Evolutionary conservation across 805 yeast species (phyloP), one percentile per base, ranked within the genome.

Genomic region (Spathaspora arborariae): DNA sequence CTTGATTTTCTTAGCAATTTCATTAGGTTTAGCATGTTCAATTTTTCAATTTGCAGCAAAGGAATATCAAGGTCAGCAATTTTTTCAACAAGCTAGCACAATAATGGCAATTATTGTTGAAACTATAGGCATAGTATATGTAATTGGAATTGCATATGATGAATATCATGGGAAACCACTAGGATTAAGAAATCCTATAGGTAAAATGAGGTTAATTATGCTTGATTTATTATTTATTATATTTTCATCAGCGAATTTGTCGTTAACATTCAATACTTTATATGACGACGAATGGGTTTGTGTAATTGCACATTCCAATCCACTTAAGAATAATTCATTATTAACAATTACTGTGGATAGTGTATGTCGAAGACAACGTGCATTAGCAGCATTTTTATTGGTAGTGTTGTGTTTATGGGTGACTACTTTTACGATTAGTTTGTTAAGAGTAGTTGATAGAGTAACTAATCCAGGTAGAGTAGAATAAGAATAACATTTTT

Each of bases 131-230:
- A 66, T 88, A 20, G 76, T 81, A 0, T 94, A 94, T 60, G 75
- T 90, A 46, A 66, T 83, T 3, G 90, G 88, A 64, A 88, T 92
- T 62, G 82, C 96, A 2, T 82, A 81, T 57, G 98, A 94, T 64
- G 99, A 94, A 64, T 92, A 88, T 64, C 78, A 84, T 20, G 95
- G 97, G 11, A 85, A 88, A 60, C 99, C 98, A 0, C 64, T 94
- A 42, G 99, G 99, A 0, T 72, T 94, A 39, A 77, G 99, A 55
- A 80, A 88, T 51, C 95, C 97, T 0, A 71, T 80, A 49, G 88
- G 86, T 20, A 94, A 94, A 62, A 78, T 94, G 73, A 76, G 87
- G 57, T 75, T 92, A 48, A 79, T 92, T 50, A 71, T 90, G 72
- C 71, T 90, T 54, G 99, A 94, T 62, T 70, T 92, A 37, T 67